Conservation (phyloP, 139 green algal genomes). For the Tetratostichococcus sp. region DNA sequence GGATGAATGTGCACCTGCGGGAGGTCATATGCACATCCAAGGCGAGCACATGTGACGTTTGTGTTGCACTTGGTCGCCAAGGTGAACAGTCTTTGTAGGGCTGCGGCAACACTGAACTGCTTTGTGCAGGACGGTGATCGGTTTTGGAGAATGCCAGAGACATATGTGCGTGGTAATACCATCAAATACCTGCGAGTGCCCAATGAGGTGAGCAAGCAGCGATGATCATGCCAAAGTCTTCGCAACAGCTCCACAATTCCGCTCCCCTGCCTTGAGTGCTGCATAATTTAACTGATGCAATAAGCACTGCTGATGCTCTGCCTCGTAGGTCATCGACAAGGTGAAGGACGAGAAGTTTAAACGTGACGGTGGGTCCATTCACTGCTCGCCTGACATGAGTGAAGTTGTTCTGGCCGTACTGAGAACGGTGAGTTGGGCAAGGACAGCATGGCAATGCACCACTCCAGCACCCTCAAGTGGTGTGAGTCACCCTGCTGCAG, state of each 20-base stretch:
- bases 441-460: no score
- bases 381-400: no score
- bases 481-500: no score
- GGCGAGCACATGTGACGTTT: constrained; percentile 38
- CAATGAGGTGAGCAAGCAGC: constrained; percentile 70
- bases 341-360: constrained; percentile 73
- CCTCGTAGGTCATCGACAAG: constrained; percentile 76
- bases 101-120: not conserved
- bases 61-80: no score
- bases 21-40: constrained; percentile 98
- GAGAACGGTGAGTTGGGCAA: no score
- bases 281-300: no score
- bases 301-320: not conserved
- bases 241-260: no score
- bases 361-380: constrained; percentile 33
- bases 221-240: no score
- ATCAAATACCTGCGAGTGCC: constrained; percentile 98
- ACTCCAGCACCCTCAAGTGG: no score
- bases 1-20: constrained; percentile 98
- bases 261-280: no score
- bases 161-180: constrained; percentile 95
- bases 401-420: no score
- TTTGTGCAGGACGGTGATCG: constrained; percentile 81
- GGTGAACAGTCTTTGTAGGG: not conserved
- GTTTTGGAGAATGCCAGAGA: constrained; percentile 94